Percentiles rank a stretch among this genome's conserved stretches.
These are phyloP conservation scores for Pouteria glomerata DNA, from an alignment of 148 eudicot species.

Conservation along the genomic window DNA sequence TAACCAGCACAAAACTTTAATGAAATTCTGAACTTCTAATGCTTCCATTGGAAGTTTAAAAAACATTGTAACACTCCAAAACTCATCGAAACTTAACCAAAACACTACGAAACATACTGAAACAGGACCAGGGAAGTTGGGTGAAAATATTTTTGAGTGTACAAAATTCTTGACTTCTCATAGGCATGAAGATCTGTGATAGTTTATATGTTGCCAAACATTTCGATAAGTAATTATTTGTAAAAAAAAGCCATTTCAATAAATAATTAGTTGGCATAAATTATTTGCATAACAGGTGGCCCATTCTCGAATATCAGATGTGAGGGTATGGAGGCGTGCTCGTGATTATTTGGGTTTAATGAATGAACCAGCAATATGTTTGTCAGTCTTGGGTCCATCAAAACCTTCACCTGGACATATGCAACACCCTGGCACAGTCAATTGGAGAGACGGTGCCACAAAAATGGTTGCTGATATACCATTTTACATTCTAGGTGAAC, in stretches of 20 bases:
- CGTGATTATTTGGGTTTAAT: slow-evolving; percentile 88
- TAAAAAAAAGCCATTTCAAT: not conserved
- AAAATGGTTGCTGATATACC: slow-evolving; percentile 85
- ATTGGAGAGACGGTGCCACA: slow-evolving; percentile 70
- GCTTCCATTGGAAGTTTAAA: too few species aligned
- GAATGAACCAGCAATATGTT: slow-evolving; percentile 87
- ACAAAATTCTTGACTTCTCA: not conserved
- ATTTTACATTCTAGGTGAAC: slow-evolving; percentile 73
- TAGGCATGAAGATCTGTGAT: not conserved
- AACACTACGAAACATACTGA: too few species aligned
- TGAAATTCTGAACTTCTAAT: too few species aligned
- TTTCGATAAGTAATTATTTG: not conserved
- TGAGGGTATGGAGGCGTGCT: slow-evolving; percentile 85
- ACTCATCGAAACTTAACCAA: too few species aligned
- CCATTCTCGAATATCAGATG: slow-evolving; percentile 76
- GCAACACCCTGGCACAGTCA: slow-evolving; percentile 68
- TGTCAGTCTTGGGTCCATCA: slow-evolving; percentile 83
- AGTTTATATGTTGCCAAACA: not conserved
- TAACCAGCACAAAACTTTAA: too few species aligned
- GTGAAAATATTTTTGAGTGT: not conserved
- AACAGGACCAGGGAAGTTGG: not conserved
- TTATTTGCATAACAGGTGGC: slow-evolving; percentile 62
- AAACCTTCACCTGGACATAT: slow-evolving; percentile 40
- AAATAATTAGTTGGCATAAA: not conserved
- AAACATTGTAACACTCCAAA: too few species aligned